Evolutionary conservation across 148 eudicot species (phyloP).

Genomic region (Persicaria maculosa): DNA sequence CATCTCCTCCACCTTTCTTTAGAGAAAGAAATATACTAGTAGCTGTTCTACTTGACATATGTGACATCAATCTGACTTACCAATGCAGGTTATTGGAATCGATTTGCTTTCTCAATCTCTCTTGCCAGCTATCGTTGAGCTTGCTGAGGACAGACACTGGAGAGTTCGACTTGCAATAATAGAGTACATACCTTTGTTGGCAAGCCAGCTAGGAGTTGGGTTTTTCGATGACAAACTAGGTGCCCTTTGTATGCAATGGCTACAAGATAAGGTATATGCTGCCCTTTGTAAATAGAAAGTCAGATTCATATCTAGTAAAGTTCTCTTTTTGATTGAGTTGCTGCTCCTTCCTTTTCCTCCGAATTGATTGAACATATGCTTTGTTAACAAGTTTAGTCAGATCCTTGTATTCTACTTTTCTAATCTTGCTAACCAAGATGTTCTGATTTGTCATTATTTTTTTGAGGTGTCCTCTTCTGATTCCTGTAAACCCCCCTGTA

Average conservation of each 20-base stretch:
- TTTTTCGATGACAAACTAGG: slow-evolving; percentile 99
- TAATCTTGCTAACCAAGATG: background rate
- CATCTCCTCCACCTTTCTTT: background rate
- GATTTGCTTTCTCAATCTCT: slow-evolving; percentile 92
- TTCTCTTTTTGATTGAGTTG: background rate
- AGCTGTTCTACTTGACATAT: background rate
- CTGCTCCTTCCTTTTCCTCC: background rate
- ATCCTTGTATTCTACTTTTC: background rate
- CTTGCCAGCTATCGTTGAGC: slow-evolving; percentile 96
- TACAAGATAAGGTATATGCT: slow-evolving; percentile 81
- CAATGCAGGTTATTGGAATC: slow-evolving; percentile 86
- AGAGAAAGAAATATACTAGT: background rate
- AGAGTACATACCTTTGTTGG: slow-evolving; percentile 91
- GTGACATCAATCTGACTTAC: slow-evolving; percentile 4
- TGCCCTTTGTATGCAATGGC: slow-evolving; percentile 96
- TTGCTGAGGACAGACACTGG: slow-evolving; percentile 99
- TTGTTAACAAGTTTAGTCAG: background rate
- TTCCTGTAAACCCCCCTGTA: background rate
- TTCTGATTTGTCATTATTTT: background rate
- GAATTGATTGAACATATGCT: background rate
- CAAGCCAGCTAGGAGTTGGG: slow-evolving; percentile 95
- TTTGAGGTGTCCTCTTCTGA: background rate
- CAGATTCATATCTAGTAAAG: background rate
- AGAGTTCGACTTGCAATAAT: slow-evolving; percentile 97
- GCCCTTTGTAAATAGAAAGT: background rate